These are phyloP conservation scores for Pholiota molesta DNA, from an alignment of 768 basidiomycete species.

Conservation along the genomic window DNA sequence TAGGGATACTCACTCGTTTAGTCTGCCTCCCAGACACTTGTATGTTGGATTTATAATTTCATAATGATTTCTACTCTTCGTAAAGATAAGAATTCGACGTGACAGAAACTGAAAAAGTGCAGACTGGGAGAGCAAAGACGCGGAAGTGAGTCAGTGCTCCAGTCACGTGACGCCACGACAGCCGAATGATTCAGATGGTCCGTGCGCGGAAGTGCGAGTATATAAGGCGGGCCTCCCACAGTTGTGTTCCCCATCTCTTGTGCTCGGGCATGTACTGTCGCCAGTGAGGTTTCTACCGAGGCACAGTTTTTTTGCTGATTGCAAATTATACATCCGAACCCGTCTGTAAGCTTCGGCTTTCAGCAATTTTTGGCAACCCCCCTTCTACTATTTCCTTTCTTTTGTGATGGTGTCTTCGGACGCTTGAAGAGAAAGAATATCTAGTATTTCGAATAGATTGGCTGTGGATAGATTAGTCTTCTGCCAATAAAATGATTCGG, in stretches of 20 bases:
- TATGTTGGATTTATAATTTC: slow-evolving; percentile 14
- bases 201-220: slow-evolving; percentile 47
- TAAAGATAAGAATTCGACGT: background rate
- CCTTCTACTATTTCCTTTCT: slow-evolving; percentile 19
- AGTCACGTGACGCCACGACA: background rate
- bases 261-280: slow-evolving; percentile 31
- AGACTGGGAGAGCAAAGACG: no score
- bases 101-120: no score
- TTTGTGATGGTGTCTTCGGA: slow-evolving; percentile 26
- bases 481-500: no score
- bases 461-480: no score
- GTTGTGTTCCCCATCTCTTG: slow-evolving; percentile 63
- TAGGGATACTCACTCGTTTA: slow-evolving; percentile 12
- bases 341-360: slow-evolving; percentile 87
- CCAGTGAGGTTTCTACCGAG: slow-evolving; percentile 90
- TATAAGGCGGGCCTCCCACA: slow-evolving; percentile 37
- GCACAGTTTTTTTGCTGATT: slow-evolving; percentile 87
- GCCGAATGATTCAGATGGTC: slow-evolving; percentile 37
- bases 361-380: slow-evolving; percentile 90
- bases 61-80: slow-evolving; percentile 1
- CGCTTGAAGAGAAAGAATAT: slow-evolving; percentile 6
- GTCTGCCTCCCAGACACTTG: background rate
- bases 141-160: no score
- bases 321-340: slow-evolving; percentile 97
- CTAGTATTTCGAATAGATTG: background rate